Conservation (phyloP, 2,329 filamentous ascomycete genomes). For the Falciphora oryzae region DNA sequence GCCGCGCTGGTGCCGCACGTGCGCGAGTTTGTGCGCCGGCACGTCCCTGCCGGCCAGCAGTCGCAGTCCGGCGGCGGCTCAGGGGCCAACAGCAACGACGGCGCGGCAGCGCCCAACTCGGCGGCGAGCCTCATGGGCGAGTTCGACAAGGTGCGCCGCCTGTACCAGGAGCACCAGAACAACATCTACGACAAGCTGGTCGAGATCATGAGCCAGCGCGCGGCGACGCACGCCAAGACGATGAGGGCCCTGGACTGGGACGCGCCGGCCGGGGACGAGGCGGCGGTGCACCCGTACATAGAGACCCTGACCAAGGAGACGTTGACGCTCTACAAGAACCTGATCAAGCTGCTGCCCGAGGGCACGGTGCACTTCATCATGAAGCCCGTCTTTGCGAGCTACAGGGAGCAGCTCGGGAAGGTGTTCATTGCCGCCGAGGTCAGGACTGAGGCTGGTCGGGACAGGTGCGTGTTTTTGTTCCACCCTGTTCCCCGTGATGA, state of each 20-base stretch:
- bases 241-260: slow-evolving; percentile 77
- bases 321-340: slow-evolving; percentile 72
- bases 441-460: slow-evolving; percentile 60
- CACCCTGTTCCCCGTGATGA: slow-evolving; percentile 10
- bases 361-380: slow-evolving; percentile 76
- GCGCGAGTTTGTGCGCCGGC: slow-evolving; percentile 82
- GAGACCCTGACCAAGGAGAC: slow-evolving; percentile 85
- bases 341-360: slow-evolving; percentile 76
- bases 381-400: slow-evolving; percentile 75
- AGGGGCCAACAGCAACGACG: slow-evolving; percentile 4
- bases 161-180: slow-evolving; percentile 83
- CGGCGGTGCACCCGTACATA: slow-evolving; percentile 64
- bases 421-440: slow-evolving; percentile 62
- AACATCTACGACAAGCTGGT: slow-evolving; percentile 90
- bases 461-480: slow-evolving; percentile 52
- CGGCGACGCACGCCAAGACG: slow-evolving; percentile 64
- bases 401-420: slow-evolving; percentile 70
- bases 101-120: not conserved
- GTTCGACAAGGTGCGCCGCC: slow-evolving; percentile 79
- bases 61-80: not conserved
- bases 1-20: slow-evolving; percentile 84
- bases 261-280: slow-evolving; percentile 29
- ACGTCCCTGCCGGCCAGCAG: slow-evolving; percentile 47
- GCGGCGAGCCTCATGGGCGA: slow-evolving; percentile 64
- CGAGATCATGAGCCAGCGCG: slow-evolving; percentile 82